These are phyloP conservation scores for Asterophora lycoperdoides DNA, from an alignment of 768 basidiomycete species.

Conservation along the genomic window DNA sequence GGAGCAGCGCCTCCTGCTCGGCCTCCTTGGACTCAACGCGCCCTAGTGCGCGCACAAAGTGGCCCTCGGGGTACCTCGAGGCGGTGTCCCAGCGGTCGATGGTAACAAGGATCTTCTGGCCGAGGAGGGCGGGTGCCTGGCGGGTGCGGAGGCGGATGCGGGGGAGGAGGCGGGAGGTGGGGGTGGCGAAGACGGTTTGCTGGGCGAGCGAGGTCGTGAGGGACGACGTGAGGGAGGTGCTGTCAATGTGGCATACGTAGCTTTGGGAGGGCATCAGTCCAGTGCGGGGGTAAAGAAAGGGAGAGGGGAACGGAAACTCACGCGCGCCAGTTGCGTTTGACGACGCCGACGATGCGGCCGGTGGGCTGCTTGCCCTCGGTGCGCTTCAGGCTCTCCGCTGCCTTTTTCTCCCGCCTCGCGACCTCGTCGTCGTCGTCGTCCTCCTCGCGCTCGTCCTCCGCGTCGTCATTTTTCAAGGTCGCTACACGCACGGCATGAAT, in stretches of 20 bases:
- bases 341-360: constrained; percentile 84
- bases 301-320: constrained; percentile 37
- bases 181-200: constrained; percentile 92
- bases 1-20: constrained; percentile 86
- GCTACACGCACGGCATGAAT: constrained; percentile 35
- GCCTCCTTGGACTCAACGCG: constrained; percentile 93
- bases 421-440: constrained; percentile 42
- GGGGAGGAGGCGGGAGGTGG: constrained; percentile 86
- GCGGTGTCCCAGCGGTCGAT: constrained; percentile 90
- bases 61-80: constrained; percentile 93
- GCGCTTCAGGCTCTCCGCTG: constrained; percentile 31
- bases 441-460: constrained; percentile 67
- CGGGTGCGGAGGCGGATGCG: constrained; percentile 93
- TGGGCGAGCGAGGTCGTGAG: constrained; percentile 75
- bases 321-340: constrained; percentile 96
- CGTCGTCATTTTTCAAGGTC: constrained; percentile 83
- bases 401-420: constrained; percentile 38
- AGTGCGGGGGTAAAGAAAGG: neutral
- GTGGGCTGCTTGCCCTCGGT: constrained; percentile 79
- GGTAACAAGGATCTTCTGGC: constrained; percentile 93
- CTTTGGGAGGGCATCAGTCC: constrained; percentile 32
- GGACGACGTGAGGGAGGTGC: constrained; percentile 77
- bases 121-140: constrained; percentile 82
- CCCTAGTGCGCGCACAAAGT: constrained; percentile 91
- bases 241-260: constrained; percentile 94